These are phyloP conservation scores for Apiospora koreana DNA, from an alignment of 2,329 filamentous ascomycete species.

Conservation along the genomic window DNA sequence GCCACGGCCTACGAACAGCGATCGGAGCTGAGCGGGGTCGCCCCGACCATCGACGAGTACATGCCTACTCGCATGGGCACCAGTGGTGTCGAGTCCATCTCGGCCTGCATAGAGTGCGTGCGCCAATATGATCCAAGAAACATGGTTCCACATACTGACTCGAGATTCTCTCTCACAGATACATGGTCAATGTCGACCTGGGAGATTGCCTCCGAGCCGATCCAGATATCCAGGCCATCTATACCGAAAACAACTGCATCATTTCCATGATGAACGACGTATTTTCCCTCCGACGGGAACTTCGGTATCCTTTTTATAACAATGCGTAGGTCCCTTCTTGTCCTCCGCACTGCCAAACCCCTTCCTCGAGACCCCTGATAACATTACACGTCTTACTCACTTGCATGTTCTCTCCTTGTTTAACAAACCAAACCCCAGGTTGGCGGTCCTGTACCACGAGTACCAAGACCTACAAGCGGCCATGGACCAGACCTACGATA, in stretches of 20 bases:
- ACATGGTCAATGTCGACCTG: conserved; percentile 17
- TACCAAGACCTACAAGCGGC: conserved; percentile 19
- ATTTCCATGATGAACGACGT: conserved; percentile 34
- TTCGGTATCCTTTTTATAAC: conserved; percentile 20
- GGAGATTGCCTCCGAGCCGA: conserved; percentile 18
- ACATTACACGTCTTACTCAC: too few species aligned
- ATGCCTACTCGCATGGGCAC: conserved; percentile 18
- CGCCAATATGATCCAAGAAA: background rate
- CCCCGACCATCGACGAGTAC: conserved; percentile 21
- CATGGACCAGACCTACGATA: conserved; percentile 16
- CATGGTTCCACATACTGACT: too few species aligned
- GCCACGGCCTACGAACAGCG: conserved; percentile 17
- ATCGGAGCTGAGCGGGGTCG: conserved; percentile 19
- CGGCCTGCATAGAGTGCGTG: conserved; percentile 1
- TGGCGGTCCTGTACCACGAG: conserved; percentile 21
- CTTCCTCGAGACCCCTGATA: too few species aligned
- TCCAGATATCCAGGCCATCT: conserved; percentile 13
- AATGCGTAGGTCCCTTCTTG: conserved; percentile 12
- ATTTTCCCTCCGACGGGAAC: conserved; percentile 30
- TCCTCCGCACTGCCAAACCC: too few species aligned
- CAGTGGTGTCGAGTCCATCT: conserved; percentile 13
- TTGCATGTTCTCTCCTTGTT: too few species aligned
- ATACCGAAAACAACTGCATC: conserved; percentile 3
- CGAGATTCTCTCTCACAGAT: conserved; percentile 10
- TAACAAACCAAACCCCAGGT: background rate